Evolutionary conservation across 495 filamentous ascomycete genomes (phyloP).

Genomic region (Hypoxylon rickii): DNA sequence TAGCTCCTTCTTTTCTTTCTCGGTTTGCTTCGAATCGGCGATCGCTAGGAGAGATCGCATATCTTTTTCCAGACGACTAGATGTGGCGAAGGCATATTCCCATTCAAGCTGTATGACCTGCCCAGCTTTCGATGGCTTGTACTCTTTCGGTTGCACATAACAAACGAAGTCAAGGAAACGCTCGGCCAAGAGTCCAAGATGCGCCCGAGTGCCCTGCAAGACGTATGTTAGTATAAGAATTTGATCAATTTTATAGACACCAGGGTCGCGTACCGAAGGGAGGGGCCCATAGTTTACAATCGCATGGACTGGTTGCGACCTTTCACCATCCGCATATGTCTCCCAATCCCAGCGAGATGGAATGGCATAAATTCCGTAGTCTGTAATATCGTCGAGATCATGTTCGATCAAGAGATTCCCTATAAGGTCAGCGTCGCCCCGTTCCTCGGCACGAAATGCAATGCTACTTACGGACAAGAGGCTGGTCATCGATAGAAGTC

Average conservation of each 20-base stretch:
- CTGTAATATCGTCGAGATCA: conserved; percentile 45
- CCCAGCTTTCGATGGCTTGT: conserved; percentile 42
- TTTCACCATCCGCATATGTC: conserved; percentile 27
- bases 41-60: conserved; percentile 35
- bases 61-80: conserved; percentile 36
- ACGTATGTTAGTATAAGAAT: no score
- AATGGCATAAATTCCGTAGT: conserved; percentile 51
- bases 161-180: conserved; percentile 48
- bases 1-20: background rate
- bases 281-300: conserved; percentile 48
- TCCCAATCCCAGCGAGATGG: conserved; percentile 11
- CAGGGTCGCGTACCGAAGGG: conserved; percentile 50
- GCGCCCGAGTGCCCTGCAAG: conserved; percentile 48
- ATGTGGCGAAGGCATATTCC: conserved; percentile 38
- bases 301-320: conserved; percentile 40
- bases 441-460: background rate
- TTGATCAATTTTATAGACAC: no score
- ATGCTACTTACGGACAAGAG: conserved; percentile 45
- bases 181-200: conserved; percentile 48
- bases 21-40: background rate
- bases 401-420: conserved; percentile 27
- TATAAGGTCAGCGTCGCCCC: conserved; percentile 24
- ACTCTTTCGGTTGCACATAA: conserved; percentile 49
- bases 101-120: conserved; percentile 43
- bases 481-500: conserved; percentile 40